Conservation (phyloP, 768 basidiomycete genomes). For the Termitomyces bulborhizus region DNA sequence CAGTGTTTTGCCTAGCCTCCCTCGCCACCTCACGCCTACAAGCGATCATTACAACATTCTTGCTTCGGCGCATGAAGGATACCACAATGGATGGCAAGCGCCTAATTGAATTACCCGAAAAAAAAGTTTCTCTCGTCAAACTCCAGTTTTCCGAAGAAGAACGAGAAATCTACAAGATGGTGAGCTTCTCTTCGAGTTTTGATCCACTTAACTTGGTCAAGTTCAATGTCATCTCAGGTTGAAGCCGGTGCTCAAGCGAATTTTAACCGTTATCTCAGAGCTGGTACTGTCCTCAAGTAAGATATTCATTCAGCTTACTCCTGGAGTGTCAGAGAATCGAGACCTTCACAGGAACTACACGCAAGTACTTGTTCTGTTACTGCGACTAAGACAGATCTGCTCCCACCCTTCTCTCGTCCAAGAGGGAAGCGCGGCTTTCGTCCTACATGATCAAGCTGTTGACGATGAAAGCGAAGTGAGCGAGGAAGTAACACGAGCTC, state of each 20-base stretch:
- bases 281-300: constrained; percentile 38
- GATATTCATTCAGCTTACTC: too few relatives aligned
- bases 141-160: constrained; percentile 60
- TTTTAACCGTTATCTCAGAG: constrained; percentile 58
- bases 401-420: too few relatives aligned
- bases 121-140: constrained; percentile 42
- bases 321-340: too few relatives aligned
- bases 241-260: constrained; percentile 48
- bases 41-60: constrained; percentile 44
- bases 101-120: constrained; percentile 59
- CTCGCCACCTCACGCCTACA: constrained; percentile 56
- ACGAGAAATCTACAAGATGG: constrained; percentile 55
- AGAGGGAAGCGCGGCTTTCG: too few relatives aligned
- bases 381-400: too few relatives aligned
- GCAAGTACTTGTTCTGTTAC: too few relatives aligned
- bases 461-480: constrained; percentile 23
- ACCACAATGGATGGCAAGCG: constrained; percentile 59
- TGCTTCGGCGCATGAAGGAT: constrained; percentile 60
- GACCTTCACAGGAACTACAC: too few relatives aligned
- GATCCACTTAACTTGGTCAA: background rate
- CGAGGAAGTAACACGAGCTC: constrained; percentile 41
- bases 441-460: constrained; percentile 28
- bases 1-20: constrained; percentile 26
- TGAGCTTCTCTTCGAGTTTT: constrained; percentile 5
- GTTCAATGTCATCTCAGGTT: constrained; percentile 26